Base-by-base conservation (phyloP, 2,329 filamentous ascomycete species). In the Calonectria crousiana region DNA sequence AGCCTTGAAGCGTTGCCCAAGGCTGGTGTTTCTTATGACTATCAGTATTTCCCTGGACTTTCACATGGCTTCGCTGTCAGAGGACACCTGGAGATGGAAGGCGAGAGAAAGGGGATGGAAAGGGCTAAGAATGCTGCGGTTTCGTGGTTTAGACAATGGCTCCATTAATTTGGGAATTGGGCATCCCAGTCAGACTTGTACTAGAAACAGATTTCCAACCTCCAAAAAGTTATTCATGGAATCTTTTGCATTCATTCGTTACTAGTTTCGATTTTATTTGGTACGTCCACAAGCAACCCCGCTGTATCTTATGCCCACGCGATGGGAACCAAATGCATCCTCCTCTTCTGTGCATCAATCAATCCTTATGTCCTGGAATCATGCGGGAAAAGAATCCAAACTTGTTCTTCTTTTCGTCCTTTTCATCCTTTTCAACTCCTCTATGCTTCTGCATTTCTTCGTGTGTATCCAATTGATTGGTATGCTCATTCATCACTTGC, bases 391-490 rank as follows among this genome's bases (percentile, higher is more conserved):
- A 65, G 10, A 65, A 20, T 11, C 26, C 28, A 14, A 65, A 34
- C 18, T 66, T 41, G n/a, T 72, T 28, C 60, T 73, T 60, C 16
- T 64, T 67, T 72, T 74, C 74, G 67, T 80, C 79, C 32, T 78
- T 74, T 72, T 74, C 74, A 68, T 80, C 79, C 32, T 78, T 74
- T 58, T 60, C n/a, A 71, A 68, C 0, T 69, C 67, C 14, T 70
- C 51, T 65, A n/a, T 65, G 56, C 11, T 49, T 65, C 10, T 65
- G 18, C 38, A 65, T 65, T 23, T 65, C 38, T 20, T 65, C 60
- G 3, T 65, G 4, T 3, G 60, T 28, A 49, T 65, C 60, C 9
- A 65, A 41, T 28, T 65, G 60, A 28, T 65, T 65, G 41, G 60
- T 65, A 18, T 65, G 26, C 13, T 65, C 26, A 11, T 65, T 65